A percentile compares a stretch with the other conserved stretches of the same genome.
Evolutionary conservation across 495 filamentous ascomycete species (phyloP).

Genomic region (Patellaria atrata): DNA sequence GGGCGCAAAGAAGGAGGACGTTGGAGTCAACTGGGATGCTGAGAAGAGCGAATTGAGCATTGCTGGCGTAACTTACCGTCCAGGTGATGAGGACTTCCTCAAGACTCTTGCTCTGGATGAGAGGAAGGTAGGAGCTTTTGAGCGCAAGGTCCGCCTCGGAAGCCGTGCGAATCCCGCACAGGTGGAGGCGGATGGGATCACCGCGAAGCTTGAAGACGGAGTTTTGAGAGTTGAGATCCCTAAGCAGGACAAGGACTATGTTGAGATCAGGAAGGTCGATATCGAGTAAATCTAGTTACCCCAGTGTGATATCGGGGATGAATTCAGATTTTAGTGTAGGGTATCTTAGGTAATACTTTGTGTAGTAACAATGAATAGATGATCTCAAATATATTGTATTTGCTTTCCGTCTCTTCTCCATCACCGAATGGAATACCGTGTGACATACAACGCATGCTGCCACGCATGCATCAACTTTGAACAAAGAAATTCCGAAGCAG

Average conservation of each 20-base stretch:
- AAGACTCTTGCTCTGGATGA: slow-evolving; percentile 49
- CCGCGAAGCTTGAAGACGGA: slow-evolving; percentile 55
- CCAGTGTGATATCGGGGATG: no score
- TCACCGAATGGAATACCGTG: no score
- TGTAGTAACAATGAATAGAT: no score
- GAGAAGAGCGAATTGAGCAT: slow-evolving; percentile 49
- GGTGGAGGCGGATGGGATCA: slow-evolving; percentile 50
- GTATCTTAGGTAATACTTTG: no score
- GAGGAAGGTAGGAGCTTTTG: slow-evolving; percentile 55
- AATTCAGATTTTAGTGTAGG: no score
- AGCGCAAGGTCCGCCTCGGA: slow-evolving; percentile 49
- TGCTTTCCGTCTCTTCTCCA: no score
- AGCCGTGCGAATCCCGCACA: slow-evolving; percentile 40
- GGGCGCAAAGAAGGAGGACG: slow-evolving; percentile 62
- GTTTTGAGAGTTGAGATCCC: slow-evolving; percentile 47
- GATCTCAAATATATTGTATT: no score
- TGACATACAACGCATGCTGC: no score
- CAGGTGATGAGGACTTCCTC: slow-evolving; percentile 57
- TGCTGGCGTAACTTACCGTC: slow-evolving; percentile 55
- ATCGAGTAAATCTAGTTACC: slow-evolving; percentile 41
- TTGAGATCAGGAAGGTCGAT: slow-evolving; percentile 45
- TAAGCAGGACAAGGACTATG: slow-evolving; percentile 47
- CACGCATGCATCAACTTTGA: no score
- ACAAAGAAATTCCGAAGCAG: no score
- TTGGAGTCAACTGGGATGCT: slow-evolving; percentile 60